These are phyloP conservation scores for Mycena floridula DNA, from an alignment of 768 basidiomycete species.

Conservation along the genomic window DNA sequence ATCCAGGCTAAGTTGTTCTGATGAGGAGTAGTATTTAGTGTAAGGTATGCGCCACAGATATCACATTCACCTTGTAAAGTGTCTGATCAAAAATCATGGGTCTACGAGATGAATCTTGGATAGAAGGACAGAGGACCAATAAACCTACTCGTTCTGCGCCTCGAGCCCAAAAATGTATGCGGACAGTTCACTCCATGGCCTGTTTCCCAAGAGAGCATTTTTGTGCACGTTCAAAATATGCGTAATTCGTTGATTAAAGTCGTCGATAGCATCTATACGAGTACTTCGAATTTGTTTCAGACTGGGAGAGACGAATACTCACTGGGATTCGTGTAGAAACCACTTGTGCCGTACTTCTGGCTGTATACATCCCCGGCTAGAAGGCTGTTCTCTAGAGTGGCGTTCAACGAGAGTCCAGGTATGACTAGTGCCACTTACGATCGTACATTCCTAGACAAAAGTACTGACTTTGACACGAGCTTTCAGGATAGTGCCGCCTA, in stretches of 20 bases:
- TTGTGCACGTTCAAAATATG: slow-evolving; percentile 30
- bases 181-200: slow-evolving; percentile 30
- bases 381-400: slow-evolving; percentile 23
- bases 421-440: background rate
- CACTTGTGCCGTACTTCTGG: slow-evolving; percentile 21
- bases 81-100: slow-evolving; percentile 22
- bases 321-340: slow-evolving; percentile 25
- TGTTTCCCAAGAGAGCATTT: slow-evolving; percentile 24
- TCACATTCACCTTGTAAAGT: slow-evolving; percentile 11
- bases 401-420: background rate
- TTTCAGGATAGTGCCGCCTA: too few species aligned
- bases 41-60: background rate
- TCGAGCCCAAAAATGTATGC: slow-evolving; percentile 32
- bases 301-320: background rate
- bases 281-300: background rate
- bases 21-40: background rate
- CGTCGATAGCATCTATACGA: slow-evolving; percentile 18
- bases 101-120: slow-evolving; percentile 1
- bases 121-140: background rate
- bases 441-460: too few species aligned
- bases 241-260: slow-evolving; percentile 28
- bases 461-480: too few species aligned
- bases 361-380: slow-evolving; percentile 27
- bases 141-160: slow-evolving; percentile 27
- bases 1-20: slow-evolving; percentile 14